Conservation (phyloP, 2,329 filamentous ascomycete species). For the Ophiocordyceps robertsii region DNA sequence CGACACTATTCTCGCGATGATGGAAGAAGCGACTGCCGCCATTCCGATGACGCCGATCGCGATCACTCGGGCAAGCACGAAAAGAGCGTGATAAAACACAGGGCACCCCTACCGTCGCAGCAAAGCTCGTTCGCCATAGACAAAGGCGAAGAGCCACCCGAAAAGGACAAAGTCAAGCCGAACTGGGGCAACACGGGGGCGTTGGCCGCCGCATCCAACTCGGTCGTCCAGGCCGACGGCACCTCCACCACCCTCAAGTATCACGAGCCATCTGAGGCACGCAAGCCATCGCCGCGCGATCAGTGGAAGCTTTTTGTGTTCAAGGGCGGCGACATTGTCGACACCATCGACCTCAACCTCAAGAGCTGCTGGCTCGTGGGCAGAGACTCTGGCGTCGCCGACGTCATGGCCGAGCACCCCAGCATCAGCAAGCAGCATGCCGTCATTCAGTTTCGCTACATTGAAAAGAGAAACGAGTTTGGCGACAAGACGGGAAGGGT, state of each 20-base stretch:
- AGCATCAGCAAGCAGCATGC: constrained; percentile 94
- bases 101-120: constrained; percentile 46
- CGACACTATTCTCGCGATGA: constrained; percentile 20
- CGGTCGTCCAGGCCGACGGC: constrained; percentile 56
- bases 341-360: constrained; percentile 62
- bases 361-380: constrained; percentile 89
- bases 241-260: constrained; percentile 80
- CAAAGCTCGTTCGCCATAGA: constrained; percentile 44
- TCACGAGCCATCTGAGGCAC: constrained; percentile 84
- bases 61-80: constrained; percentile 10
- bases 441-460: constrained; percentile 81
- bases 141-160: constrained; percentile 26
- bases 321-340: constrained; percentile 67
- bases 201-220: constrained; percentile 79
- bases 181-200: constrained; percentile 74
- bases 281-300: constrained; percentile 68
- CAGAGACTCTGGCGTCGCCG: constrained; percentile 65
- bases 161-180: constrained; percentile 67
- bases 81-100: constrained; percentile 14
- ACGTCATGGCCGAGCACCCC: constrained; percentile 75
- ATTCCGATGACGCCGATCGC: constrained; percentile 3
- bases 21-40: constrained; percentile 10
- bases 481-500: constrained; percentile 71
- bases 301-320: constrained; percentile 89
- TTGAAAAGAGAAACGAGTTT: constrained; percentile 72